Conservation (phyloP, 352 stramenopile genomes). For the Thraustochytrium sp. region DNA sequence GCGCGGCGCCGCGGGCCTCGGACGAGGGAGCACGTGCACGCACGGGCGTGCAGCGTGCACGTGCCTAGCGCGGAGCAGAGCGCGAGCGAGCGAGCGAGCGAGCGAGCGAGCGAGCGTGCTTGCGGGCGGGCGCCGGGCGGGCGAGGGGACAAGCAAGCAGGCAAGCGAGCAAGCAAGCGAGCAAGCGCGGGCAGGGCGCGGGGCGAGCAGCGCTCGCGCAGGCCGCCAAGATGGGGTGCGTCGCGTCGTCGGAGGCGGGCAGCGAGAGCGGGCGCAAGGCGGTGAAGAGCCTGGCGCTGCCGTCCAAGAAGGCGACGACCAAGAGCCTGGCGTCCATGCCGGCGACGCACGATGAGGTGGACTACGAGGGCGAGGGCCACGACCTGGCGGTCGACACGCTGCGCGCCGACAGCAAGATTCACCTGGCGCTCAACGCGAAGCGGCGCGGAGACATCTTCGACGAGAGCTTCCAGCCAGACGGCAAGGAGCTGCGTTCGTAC, state of each 20-base stretch:
- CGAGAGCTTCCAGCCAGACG: slow-evolving; percentile 14
- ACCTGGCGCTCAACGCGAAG: slow-evolving; percentile 25
- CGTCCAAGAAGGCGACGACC: slow-evolving; percentile 2
- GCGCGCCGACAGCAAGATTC: slow-evolving; percentile 5
- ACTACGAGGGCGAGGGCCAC: background rate
- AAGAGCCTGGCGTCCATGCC: background rate
- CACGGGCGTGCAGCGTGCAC: no score
- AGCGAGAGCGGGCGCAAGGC: background rate
- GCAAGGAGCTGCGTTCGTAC: background rate
- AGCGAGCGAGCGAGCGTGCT: background rate
- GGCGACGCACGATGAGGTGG: background rate
- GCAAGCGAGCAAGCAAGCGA: background rate
- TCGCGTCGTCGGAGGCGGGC: background rate
- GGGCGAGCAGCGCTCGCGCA: background rate
- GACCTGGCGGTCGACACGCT: background rate
- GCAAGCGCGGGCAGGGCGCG: background rate
- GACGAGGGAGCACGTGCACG: no score
- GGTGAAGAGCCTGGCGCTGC: background rate
- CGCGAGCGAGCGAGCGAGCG: background rate
- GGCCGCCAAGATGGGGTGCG: slow-evolving; percentile 8
- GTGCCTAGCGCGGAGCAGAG: no score
- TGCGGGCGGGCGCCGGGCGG: background rate
- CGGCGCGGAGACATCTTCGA: slow-evolving; percentile 33
- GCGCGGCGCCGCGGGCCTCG: no score
- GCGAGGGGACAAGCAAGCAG: no score